Evolutionary conservation across 2,329 filamentous ascomycete species (phyloP), one percentile per base, ranked within the genome.

Genomic region (Botrytis porri): DNA sequence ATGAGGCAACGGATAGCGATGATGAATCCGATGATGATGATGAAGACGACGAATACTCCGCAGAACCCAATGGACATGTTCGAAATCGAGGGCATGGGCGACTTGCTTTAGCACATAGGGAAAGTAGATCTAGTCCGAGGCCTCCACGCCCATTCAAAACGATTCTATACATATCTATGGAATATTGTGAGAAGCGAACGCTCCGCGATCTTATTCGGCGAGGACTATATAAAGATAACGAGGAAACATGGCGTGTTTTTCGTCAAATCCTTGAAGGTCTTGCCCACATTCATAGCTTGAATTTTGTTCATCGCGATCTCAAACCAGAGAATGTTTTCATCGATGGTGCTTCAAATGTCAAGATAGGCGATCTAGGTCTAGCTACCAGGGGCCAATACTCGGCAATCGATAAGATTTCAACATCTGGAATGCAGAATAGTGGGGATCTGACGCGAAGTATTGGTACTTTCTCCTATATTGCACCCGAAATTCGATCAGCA

Each of bases 321-420:
- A 99, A 99, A 81, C 96, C 96, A 0, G 96, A 98, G 80, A 99
- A 99, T 77, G 91, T 99, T 43, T 99, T 99, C 83, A 97, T 99
- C 76, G 95, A 98, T 79, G 89, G 92, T 12, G 88, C 91, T 4
- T 93, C 94, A 76, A 96, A 97, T 77, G 94, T 97, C 54, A 96
- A 97, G 77, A 98, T 99, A 77, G 96, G 96, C 61, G 96, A 99
- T 80, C 98, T 99, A 81, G 96, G 96, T 7, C 86, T 99, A 51
- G 96, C 96, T 29, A 98, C 95, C 0, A 96, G 92, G 75, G 94
- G 93, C 0, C 93, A 97, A 78, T 90, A 92, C 76, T 87, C 89
- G 3, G 83, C 87, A 8, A 78, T 81, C 20, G 91, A 92, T 75
- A 89, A 86, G 78, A 82, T 77, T 22, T 76, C 77, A 16, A 73